Evolutionary conservation across 192 early-diverging fungal genomes (phyloP), one percentile per base, ranked within the genome.

Genomic region (Cetraspora pellucida): DNA sequence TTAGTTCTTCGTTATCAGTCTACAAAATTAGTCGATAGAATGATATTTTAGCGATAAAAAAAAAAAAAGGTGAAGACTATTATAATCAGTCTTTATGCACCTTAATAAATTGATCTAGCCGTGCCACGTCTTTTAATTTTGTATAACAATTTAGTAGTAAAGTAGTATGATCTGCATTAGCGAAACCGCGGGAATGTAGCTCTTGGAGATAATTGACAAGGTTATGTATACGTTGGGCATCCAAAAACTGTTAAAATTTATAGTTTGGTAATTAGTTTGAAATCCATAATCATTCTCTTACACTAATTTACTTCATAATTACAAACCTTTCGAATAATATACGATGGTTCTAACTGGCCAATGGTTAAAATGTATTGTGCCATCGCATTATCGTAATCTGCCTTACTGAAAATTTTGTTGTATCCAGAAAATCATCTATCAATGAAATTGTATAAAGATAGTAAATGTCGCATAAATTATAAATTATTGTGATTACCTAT

Each of bases 81-180:
- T 30, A 13, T 6, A n/a, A 37, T 30, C 49, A 10, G 50, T 55
- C 25, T 21, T 14, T 13, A 25, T 0, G 6, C 3, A 88, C 87
- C 85, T 92, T 91, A 72, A 99, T 93, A 79, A 99, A 98, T 80
- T 89, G 87, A 81, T 96, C 92, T 7, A 99, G 80, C n/a, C 90
- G 77, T 60, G 88, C 87, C 19, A 94, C 91, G 82, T 95, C 95
- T 72, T 93, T 92, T 30, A 97, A 85, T 82, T 98, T 97, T 9
- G 96, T 95, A 81, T 99, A 99, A 86, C 97, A 99, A 81, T 97
- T 98, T 16, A 99, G 85, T 55, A 99, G 83, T 74, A 98, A 82
- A 1, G 97, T 99, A 0, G 97, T 99, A 81, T 99, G 97, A 78
- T 99, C 96, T 2, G 91, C 86, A 57, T 94, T 97, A 19, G 96